These are phyloP conservation scores for Wickerhamiella sorbophila DNA, from an alignment of 805 yeast genomes.

Conservation along the genomic window DNA sequence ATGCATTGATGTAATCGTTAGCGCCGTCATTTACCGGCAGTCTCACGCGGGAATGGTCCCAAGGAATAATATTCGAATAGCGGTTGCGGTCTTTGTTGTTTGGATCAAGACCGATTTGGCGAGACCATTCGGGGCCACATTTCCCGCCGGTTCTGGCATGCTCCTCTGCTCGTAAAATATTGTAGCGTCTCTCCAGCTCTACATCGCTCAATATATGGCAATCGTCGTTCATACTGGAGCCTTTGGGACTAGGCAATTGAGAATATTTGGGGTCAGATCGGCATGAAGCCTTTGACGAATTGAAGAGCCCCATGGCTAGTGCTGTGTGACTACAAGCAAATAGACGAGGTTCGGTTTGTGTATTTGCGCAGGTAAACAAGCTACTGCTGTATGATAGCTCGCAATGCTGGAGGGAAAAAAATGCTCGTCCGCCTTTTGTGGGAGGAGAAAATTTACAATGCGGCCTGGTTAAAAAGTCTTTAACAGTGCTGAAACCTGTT, in stretches of 20 bases:
- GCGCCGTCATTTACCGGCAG: slow-evolving; percentile 23
- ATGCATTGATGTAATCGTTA: slow-evolving; percentile 74
- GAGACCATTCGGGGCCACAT: slow-evolving; percentile 18
- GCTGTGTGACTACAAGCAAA: no score
- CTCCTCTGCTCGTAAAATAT: slow-evolving; percentile 20
- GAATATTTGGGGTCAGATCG: background rate
- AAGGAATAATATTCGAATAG: slow-evolving; percentile 51
- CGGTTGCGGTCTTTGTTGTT: slow-evolving; percentile 33
- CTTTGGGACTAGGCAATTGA: background rate
- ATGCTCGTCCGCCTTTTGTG: no score
- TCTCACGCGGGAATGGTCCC: slow-evolving; percentile 42
- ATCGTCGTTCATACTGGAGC: slow-evolving; percentile 10
- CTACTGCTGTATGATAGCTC: no score
- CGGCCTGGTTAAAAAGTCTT: no score
- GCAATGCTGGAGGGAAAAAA: no score
- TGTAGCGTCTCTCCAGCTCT: slow-evolving; percentile 19
- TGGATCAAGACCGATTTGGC: slow-evolving; percentile 13
- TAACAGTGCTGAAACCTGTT: background rate
- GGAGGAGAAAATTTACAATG: no score
- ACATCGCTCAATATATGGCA: slow-evolving; percentile 20
- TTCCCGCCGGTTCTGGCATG: slow-evolving; percentile 19
- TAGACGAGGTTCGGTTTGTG: no score
- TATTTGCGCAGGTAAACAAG: no score
- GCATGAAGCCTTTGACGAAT: background rate
- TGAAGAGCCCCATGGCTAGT: background rate